These are phyloP conservation scores for Boechera divaricarpa DNA, from an alignment of 345 rosid genomes.

Conservation along the genomic window DNA sequence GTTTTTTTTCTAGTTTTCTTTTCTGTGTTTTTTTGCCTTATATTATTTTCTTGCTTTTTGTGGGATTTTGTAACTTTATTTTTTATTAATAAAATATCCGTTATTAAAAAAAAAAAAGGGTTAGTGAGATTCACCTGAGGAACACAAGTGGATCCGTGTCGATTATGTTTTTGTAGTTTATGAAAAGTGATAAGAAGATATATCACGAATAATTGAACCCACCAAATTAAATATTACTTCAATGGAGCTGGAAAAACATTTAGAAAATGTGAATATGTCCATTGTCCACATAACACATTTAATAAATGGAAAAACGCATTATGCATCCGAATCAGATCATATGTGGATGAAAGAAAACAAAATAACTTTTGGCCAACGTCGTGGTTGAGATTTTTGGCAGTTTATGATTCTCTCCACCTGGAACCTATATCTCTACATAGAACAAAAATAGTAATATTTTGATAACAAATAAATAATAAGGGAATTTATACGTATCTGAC, in stretches of 20 bases:
- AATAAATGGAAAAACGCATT: slow-evolving; percentile 36
- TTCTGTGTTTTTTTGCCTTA: too few species aligned
- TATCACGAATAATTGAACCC: slow-evolving; percentile 36
- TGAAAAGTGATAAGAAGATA: slow-evolving; percentile 3
- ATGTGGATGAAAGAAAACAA: slow-evolving; percentile 42
- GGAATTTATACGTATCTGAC: slow-evolving; percentile 24
- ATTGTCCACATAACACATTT: not conserved
- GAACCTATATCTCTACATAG: slow-evolving; percentile 14
- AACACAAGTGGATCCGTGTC: slow-evolving; percentile 37
- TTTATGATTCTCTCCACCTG: slow-evolving; percentile 43
- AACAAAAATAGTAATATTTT: slow-evolving; percentile 25
- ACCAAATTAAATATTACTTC: slow-evolving; percentile 26
- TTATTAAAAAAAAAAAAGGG: too few species aligned
- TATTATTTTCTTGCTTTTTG: too few species aligned
- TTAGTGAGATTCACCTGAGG: slow-evolving; percentile 14
- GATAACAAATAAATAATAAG: not conserved
- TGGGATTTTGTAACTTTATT: too few species aligned
- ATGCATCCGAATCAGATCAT: slow-evolving; percentile 46
- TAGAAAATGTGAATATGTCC: slow-evolving; percentile 32
- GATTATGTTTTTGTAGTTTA: slow-evolving; percentile 18
- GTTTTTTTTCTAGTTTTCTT: too few species aligned
- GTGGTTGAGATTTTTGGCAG: slow-evolving; percentile 36
- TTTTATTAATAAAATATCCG: too few species aligned
- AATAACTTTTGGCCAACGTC: slow-evolving; percentile 45
- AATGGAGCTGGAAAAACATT: not conserved